Conservation (phyloP, 1,284 basidiomycete genomes). For the Ustilago crameri region DNA sequence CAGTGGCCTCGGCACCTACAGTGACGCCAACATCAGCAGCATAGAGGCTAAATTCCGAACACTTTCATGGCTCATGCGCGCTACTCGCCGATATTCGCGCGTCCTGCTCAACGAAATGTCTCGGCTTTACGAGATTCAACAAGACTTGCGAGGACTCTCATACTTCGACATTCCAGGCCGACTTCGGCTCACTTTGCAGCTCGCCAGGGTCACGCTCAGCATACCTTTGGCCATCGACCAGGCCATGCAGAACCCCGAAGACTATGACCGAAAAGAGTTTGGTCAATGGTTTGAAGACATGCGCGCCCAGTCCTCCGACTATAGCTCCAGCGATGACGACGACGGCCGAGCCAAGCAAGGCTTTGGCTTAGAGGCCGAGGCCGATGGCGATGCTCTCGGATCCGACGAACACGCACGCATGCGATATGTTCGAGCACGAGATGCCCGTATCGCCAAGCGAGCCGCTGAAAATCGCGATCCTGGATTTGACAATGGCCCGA, state of each 20-base stretch:
- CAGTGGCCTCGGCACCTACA: slow-evolving; percentile 54
- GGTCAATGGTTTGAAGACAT: slow-evolving; percentile 44
- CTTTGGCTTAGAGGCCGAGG: slow-evolving; percentile 24
- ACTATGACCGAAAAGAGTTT: slow-evolving; percentile 40
- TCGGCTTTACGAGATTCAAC: slow-evolving; percentile 81
- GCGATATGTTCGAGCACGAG: slow-evolving; percentile 40
- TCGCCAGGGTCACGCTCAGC: slow-evolving; percentile 81
- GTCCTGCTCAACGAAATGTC: slow-evolving; percentile 79
- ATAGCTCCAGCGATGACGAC: slow-evolving; percentile 31
- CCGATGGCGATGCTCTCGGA: slow-evolving; percentile 16
- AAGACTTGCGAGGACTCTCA: slow-evolving; percentile 77
- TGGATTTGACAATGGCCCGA: slow-evolving; percentile 14
- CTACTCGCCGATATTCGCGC: slow-evolving; percentile 81
- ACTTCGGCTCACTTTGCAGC: slow-evolving; percentile 78
- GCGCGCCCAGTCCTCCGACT: slow-evolving; percentile 34
- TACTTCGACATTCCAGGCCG: slow-evolving; percentile 83
- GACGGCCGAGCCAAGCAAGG: slow-evolving; percentile 14
- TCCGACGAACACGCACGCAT: slow-evolving; percentile 37
- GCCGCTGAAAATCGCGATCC: slow-evolving; percentile 30
- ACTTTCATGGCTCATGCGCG: slow-evolving; percentile 64
- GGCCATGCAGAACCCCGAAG: slow-evolving; percentile 71
- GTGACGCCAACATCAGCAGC: slow-evolving; percentile 68
- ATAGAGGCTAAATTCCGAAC: slow-evolving; percentile 68
- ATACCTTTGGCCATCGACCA: slow-evolving; percentile 81
- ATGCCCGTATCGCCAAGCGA: slow-evolving; percentile 41